Conservation (phyloP, 2,329 filamentous ascomycete genomes). For the Tricladium varicosporioides region DNA sequence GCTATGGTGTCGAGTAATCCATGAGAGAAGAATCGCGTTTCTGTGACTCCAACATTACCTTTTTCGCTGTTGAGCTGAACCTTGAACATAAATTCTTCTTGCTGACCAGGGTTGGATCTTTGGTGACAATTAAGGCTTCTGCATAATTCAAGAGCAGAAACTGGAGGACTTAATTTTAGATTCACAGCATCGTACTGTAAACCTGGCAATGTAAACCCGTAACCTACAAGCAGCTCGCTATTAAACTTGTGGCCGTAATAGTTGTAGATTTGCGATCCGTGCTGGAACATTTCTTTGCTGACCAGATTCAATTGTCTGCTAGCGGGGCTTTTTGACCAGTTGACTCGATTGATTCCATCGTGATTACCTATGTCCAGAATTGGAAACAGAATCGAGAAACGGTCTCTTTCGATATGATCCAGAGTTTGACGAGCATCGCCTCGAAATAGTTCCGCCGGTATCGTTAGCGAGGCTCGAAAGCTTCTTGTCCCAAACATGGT, state of each 20-base stretch:
- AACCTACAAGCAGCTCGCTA: constrained; percentile 64
- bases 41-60: background rate
- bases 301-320: constrained; percentile 42
- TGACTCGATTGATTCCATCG: constrained; percentile 55
- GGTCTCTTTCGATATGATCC: constrained; percentile 24
- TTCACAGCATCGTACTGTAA: constrained; percentile 34
- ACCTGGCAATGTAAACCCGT: constrained; percentile 58
- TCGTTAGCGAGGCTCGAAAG: constrained; percentile 55
- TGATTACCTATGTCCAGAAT: constrained; percentile 74
- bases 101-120: no score
- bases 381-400: constrained; percentile 61
- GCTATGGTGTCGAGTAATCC: constrained; percentile 29
- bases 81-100: constrained; percentile 29
- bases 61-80: constrained; percentile 2
- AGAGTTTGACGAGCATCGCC: background rate
- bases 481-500: constrained; percentile 64
- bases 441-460: constrained; percentile 36
- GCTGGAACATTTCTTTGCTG: constrained; percentile 41
- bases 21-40: constrained; percentile 21
- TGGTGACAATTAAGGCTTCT: constrained; percentile 24
- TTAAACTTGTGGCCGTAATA: constrained; percentile 78
- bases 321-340: constrained; percentile 54
- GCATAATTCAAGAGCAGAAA: constrained; percentile 18
- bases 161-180: constrained; percentile 25
- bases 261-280: constrained; percentile 59